Conservation (phyloP, 495 filamentous ascomycete genomes). For the Penicillium dipodomyicola region DNA sequence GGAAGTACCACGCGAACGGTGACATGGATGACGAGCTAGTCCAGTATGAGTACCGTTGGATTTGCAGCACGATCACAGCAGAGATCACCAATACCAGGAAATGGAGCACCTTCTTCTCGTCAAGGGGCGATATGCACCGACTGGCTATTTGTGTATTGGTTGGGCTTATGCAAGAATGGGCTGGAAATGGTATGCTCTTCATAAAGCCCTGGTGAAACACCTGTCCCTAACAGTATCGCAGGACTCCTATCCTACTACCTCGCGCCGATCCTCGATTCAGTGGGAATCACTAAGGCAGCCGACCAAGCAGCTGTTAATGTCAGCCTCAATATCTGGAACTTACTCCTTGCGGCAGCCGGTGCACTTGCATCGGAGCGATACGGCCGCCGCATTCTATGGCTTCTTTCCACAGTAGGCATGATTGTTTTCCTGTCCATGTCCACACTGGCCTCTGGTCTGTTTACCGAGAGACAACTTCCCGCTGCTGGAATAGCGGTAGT, state of each 20-base stretch:
- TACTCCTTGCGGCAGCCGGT: constrained; percentile 38
- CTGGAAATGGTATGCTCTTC: constrained; percentile 52
- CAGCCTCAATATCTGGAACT: constrained; percentile 28
- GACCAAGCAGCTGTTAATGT: constrained; percentile 40
- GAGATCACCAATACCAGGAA: constrained; percentile 21
- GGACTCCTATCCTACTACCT: constrained; percentile 62
- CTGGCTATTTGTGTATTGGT: constrained; percentile 55
- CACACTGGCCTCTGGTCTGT: constrained; percentile 53
- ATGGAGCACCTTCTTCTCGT: constrained; percentile 54
- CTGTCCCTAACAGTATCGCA: constrained; percentile 9
- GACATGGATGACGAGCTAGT: constrained; percentile 28
- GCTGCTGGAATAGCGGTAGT: constrained; percentile 52
- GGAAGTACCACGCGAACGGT: constrained; percentile 37
- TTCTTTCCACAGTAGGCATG: constrained; percentile 55
- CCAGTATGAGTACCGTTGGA: constrained; percentile 35
- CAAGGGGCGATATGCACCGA: constrained; percentile 65
- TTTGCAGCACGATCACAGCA: constrained; percentile 51
- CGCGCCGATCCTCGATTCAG: constrained; percentile 50
- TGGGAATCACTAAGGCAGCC: constrained; percentile 50
- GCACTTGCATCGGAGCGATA: constrained; percentile 56
- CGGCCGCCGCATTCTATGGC: constrained; percentile 56
- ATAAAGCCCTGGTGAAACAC: neutral
- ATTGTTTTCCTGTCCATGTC: constrained; percentile 54
- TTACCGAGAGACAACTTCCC: constrained; percentile 44
- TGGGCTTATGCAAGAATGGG: constrained; percentile 61